These are phyloP conservation scores for Calonectria hawksworthii DNA, from an alignment of 2,329 filamentous ascomycete species.

Conservation along the genomic window DNA sequence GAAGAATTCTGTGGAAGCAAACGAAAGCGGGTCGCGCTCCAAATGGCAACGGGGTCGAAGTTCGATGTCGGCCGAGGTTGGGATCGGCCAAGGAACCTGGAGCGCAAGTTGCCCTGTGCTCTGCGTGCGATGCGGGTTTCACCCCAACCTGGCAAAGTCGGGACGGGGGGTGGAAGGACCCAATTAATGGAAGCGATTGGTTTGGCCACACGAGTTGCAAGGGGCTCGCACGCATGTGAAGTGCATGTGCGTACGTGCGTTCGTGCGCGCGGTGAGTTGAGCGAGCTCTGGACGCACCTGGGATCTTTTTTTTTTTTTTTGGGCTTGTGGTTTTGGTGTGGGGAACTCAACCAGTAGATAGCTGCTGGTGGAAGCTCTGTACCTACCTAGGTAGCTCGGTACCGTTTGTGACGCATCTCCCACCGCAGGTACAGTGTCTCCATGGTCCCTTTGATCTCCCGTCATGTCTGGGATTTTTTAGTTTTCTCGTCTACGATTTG, in stretches of 20 bases:
- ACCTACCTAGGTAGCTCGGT: neutral
- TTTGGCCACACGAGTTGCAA: conserved; percentile 4
- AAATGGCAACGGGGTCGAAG: neutral
- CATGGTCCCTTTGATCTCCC: conserved; percentile 20
- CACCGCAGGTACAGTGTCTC: conserved; percentile 14
- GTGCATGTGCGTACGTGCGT: conserved; percentile 6
- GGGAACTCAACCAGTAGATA: neutral
- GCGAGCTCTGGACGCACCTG: neutral
- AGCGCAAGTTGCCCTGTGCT: conserved; percentile 16
- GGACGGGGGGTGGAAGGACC: neutral
- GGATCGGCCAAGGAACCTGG: neutral
- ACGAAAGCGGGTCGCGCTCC: conserved; percentile 24
- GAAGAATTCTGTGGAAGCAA: conserved; percentile 24
- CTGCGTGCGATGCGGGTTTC: conserved; percentile 12
- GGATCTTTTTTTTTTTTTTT: neutral
- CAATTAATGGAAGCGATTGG: conserved; percentile 11
- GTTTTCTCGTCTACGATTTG: neutral
- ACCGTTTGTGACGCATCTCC: neutral
- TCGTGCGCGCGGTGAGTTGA: conserved; percentile 14
- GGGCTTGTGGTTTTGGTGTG: neutral
- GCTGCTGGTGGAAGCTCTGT: neutral
- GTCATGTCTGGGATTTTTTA: conserved; percentile 12
- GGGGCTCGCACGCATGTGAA: conserved; percentile 12
- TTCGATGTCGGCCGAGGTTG: conserved; percentile 6
- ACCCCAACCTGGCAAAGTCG: conserved; percentile 7